Base-by-base conservation (phyloP, 805 yeast genomes). In the Saturnispora halmiae region DNA sequence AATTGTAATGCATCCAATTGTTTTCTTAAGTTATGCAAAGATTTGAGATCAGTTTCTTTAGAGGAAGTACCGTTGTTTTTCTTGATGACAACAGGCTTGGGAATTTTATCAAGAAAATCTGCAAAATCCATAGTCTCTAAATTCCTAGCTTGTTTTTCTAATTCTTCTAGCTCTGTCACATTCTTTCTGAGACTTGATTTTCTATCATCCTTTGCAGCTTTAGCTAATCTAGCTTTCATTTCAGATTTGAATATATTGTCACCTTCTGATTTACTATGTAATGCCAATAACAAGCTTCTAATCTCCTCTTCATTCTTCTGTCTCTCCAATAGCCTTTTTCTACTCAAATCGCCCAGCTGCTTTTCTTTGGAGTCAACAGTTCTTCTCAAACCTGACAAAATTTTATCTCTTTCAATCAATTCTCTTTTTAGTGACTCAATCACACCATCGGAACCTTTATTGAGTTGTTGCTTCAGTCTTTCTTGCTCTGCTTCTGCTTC, bases 51-150 rank as follows among this genome's bases (percentile, higher is more conserved):
- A 34, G 71, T 75, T 26, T 48, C 64, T 6, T 44, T 64, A 8
- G 8, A 10, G 60, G 10, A 67, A 34, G 42, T 36, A 14, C 24
- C 43, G 4, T 24, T 36, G 5, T 31, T 31, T 16, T 21, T 15
- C 16, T 16, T 15, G 27, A 37, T 29, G 8, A 31, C 33, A 22
- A 41, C 39, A 2, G 48, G 35, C 14, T 39, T 49, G 1, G 49
- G 49, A 7, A 47, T 43, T 25, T 43, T 43, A 10, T 44, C 48
- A n/a, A 42, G 32, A 15, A 51, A 48, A 11, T 77, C 83, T 21
- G 73, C 79, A 52, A 85, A 87, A 49, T 86, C 92, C 16, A 83
- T 81, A 73, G 77, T 79, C 56, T 90, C 96, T 44, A 90, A 67
- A 52, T 82, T 83, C 45, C 94, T 66, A 0, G 96, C 96, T 64